phyloP scores from a whole-genome alignment of 257 asterid species.

The Jasminum sambac region DNA sequence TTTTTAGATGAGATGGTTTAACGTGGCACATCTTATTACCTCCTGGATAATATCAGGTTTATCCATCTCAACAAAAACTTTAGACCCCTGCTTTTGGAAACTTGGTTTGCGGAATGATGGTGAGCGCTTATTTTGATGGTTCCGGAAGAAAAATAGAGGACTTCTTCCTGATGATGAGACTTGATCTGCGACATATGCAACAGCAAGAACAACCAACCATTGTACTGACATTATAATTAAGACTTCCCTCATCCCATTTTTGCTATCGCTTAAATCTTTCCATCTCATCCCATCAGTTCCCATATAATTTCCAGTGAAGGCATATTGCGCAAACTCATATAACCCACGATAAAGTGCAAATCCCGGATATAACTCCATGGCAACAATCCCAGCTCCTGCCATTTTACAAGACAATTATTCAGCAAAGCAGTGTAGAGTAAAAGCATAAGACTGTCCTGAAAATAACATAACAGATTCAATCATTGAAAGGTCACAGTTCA shows the following conservation, averaged over 20 bases:
- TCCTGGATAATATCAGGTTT: conserved; percentile 79
- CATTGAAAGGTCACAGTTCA: neutral
- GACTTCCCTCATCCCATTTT: conserved; percentile 74
- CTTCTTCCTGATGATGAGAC: conserved; percentile 68
- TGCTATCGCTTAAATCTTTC: conserved; percentile 63
- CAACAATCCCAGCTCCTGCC: conserved; percentile 79
- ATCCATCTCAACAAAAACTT: conserved; percentile 70
- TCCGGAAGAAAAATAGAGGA: conserved; percentile 56
- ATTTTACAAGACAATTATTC: conserved; percentile 23
- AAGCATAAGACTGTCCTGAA: neutral
- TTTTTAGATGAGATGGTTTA: neutral
- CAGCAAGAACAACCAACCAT: conserved; percentile 73
- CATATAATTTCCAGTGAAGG: conserved; percentile 66
- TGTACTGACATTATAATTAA: conserved; percentile 70
- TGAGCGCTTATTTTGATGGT: conserved; percentile 45
- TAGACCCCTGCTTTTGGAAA: conserved; percentile 68
- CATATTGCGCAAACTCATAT: conserved; percentile 74
- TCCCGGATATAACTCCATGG: conserved; percentile 92
- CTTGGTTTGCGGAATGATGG: conserved; percentile 65
- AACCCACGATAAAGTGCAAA: conserved; percentile 87
- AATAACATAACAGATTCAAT: neutral
- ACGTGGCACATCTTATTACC: conserved; percentile 39
- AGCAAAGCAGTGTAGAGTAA: conserved; percentile 10
- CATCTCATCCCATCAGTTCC: conserved; percentile 95
- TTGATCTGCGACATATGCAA: conserved; percentile 76